phyloP scores from a whole-genome alignment of 345 rosid genomes.

The Pistacia atlantica region DNA sequence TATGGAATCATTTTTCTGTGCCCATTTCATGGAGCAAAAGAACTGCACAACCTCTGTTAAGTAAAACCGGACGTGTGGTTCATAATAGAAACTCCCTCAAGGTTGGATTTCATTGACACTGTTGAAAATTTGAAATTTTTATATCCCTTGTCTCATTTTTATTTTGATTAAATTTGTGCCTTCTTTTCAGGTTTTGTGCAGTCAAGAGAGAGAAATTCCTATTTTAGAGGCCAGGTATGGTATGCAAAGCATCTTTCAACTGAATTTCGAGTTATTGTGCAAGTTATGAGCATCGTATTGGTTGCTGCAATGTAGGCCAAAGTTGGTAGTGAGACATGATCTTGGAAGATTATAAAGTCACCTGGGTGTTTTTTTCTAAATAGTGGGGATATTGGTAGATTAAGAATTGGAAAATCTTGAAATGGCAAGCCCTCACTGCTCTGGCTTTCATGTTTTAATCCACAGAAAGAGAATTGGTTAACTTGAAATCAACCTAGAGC shows the following conservation, averaged over 20 bases:
- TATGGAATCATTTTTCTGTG: slow-evolving; percentile 27
- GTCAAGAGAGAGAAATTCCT: slow-evolving; percentile 56
- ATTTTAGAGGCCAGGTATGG: slow-evolving; percentile 63
- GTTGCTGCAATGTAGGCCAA: background rate
- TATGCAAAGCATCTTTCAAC: background rate
- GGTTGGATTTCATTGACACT: slow-evolving; percentile 31
- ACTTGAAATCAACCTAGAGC: background rate
- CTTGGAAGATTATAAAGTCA: background rate
- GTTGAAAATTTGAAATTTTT: slow-evolving; percentile 2
- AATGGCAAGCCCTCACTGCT: background rate
- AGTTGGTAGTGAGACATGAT: background rate
- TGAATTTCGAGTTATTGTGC: background rate
- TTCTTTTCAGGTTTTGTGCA: slow-evolving; percentile 47
- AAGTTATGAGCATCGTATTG: background rate
- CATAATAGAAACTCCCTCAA: slow-evolving; percentile 19
- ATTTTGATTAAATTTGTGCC: background rate
- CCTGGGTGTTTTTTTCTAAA: background rate
- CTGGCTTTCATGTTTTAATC: background rate
- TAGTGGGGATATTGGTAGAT: too few relatives aligned
- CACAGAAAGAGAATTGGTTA: background rate
- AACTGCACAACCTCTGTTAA: slow-evolving; percentile 18
- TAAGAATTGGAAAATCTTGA: background rate
- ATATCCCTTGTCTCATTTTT: background rate
- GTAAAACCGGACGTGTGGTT: slow-evolving; percentile 6
- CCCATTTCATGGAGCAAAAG: slow-evolving; percentile 35